Evolutionary conservation across 2,329 filamentous ascomycete genomes (phyloP).

Genomic region (Botrytis porri): DNA sequence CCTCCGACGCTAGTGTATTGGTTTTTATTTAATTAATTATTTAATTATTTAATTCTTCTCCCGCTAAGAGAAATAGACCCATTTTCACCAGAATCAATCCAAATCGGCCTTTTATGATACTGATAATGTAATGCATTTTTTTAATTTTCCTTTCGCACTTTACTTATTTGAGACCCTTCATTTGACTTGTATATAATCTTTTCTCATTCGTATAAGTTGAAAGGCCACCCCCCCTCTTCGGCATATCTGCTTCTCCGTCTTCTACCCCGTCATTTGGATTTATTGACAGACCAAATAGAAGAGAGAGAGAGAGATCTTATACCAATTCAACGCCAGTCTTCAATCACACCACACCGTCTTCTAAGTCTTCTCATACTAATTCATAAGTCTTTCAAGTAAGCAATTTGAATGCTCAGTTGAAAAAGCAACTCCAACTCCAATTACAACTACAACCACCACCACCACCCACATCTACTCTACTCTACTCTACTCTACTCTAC

Average conservation of each 20-base stretch:
- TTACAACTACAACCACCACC: neutral
- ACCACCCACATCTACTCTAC: too few relatives aligned
- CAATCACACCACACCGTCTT: neutral
- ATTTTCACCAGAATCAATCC: neutral
- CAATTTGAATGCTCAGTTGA: neutral
- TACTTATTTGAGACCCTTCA: neutral
- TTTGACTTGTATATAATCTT: neutral
- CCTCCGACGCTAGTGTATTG: neutral
- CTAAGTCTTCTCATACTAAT: neutral
- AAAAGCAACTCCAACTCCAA: neutral
- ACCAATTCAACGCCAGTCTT: neutral
- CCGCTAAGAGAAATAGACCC: neutral
- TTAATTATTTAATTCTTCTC: neutral
- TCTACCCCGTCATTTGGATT: slow-evolving; percentile 25
- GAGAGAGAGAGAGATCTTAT: neutral
- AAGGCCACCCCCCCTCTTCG: slow-evolving; percentile 25
- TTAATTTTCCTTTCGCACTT: neutral
- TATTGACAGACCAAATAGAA: neutral
- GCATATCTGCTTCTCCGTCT: slow-evolving; percentile 30
- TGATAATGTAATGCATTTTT: neutral
- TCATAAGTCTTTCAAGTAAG: neutral
- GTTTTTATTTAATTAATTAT: neutral
- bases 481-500: too few relatives aligned
- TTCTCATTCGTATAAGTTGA: slow-evolving; percentile 27
- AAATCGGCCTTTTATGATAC: neutral